Conservation (phyloP, 768 basidiomycete genomes). For the Termitomyces sp. region DNA sequence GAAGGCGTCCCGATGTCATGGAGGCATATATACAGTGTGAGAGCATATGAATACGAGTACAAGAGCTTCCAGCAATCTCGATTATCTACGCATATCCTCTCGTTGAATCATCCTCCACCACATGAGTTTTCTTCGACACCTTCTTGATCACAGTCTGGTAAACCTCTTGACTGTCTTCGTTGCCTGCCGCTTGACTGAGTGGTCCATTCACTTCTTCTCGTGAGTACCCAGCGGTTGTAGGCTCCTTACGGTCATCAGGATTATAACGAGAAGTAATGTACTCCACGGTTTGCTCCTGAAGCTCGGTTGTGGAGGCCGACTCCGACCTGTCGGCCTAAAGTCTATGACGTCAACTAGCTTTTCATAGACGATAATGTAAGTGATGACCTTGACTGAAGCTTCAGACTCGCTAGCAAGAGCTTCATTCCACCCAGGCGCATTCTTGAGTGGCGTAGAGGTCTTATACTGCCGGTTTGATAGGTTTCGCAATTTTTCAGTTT, state of each 20-base stretch:
- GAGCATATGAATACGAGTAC: not conserved
- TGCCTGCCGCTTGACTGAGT: conserved; percentile 34
- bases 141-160: conserved; percentile 14
- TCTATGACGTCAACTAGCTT: not conserved
- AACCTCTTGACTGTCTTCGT: conserved; percentile 21
- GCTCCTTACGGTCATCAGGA: conserved; percentile 31
- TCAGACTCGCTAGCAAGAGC: conserved; percentile 61
- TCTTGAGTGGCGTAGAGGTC: conserved; percentile 46
- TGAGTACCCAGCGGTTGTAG: conserved; percentile 36
- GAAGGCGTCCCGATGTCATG: not conserved
- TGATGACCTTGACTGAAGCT: conserved; percentile 57
- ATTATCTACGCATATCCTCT: conserved; percentile 8
- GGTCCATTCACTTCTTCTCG: conserved; percentile 48
- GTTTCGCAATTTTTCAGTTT: conserved; percentile 53
- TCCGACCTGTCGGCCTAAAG: conserved; percentile 41
- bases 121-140: conserved; percentile 13
- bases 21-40: not conserved
- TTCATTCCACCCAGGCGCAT: conserved; percentile 76
- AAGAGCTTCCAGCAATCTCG: not conserved
- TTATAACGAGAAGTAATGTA: conserved; percentile 38
- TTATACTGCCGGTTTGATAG: conserved; percentile 41
- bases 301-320: conserved; percentile 25
- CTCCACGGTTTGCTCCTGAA: conserved; percentile 43
- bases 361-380: not conserved
- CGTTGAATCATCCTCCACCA: conserved; percentile 9